phyloP scores from a whole-genome alignment of 371 early-diverging fungal species.

The Syncephalastrum monosporum region DNA sequence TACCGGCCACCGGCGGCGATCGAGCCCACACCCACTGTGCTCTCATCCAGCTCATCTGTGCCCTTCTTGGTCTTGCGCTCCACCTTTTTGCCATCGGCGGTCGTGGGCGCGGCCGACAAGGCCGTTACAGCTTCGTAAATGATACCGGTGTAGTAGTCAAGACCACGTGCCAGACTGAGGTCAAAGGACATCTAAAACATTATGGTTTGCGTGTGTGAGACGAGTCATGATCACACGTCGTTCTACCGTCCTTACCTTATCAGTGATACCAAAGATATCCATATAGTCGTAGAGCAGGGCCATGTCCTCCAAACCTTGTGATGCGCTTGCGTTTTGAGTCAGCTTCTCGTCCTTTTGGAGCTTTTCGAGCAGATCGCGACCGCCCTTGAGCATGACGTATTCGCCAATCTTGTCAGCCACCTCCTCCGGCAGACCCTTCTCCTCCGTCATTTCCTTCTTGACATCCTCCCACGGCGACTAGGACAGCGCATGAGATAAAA shows the following conservation, averaged over 20 bases:
- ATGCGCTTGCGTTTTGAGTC: constrained; percentile 68
- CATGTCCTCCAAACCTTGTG: constrained; percentile 90
- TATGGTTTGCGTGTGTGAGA: too few species aligned
- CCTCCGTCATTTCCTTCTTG: constrained; percentile 87
- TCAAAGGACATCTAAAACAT: constrained; percentile 79
- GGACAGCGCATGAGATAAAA: background rate
- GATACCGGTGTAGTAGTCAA: constrained; percentile 99
- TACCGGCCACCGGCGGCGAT: constrained; percentile 99
- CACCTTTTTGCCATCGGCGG: constrained; percentile 36
- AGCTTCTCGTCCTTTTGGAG: constrained; percentile 64
- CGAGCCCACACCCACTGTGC: constrained; percentile 92
- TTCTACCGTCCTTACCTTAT: constrained; percentile 26
- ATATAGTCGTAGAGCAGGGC: constrained; percentile 81
- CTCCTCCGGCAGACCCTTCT: constrained; percentile 77
- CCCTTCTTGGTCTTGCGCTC: constrained; percentile 36
- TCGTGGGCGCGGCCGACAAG: constrained; percentile 54
- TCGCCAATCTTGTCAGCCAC: constrained; percentile 89
- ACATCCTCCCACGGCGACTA: constrained; percentile 89
- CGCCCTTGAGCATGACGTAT: constrained; percentile 80
- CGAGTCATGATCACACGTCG: too few species aligned
- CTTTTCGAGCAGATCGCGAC: constrained; percentile 67
- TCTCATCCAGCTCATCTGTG: constrained; percentile 69
- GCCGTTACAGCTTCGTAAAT: constrained; percentile 97
- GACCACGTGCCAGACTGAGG: constrained; percentile 94
- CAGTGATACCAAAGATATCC: constrained; percentile 73